phyloP scores from a whole-genome alignment of 305 asterid genomes.

The Caryopteris hybrid region DNA sequence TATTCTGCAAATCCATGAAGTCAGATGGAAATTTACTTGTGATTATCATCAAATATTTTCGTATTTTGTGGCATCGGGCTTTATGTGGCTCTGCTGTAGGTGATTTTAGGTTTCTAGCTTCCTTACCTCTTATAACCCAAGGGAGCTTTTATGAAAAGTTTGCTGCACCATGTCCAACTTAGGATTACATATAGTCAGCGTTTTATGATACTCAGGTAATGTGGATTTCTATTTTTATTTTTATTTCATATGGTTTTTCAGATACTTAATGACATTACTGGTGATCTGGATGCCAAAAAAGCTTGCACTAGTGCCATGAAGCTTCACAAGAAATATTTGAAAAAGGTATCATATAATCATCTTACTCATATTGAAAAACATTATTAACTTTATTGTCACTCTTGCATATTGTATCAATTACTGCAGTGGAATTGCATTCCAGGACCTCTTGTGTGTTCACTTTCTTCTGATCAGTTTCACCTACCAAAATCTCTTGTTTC shows the following conservation, averaged over 20 bases:
- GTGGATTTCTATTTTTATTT: background rate
- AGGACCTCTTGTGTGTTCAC: conserved; percentile 13
- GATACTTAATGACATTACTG: conserved; percentile 90
- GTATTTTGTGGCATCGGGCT: too few relatives aligned
- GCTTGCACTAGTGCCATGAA: conserved; percentile 88
- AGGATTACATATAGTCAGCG: too few relatives aligned
- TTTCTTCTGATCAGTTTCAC: background rate
- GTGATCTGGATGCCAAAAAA: conserved; percentile 79
- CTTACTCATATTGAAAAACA: background rate
- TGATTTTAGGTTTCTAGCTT: too few relatives aligned
- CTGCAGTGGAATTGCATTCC: background rate
- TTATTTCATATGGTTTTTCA: conserved; percentile 18
- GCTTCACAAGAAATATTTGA: conserved; percentile 91
- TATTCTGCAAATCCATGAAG: background rate
- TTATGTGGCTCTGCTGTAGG: too few relatives aligned
- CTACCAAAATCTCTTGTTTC: background rate
- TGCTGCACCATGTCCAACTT: background rate
- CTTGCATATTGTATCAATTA: conserved; percentile 5
- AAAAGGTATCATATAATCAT: conserved; percentile 46
- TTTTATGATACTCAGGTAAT: background rate
- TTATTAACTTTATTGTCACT: background rate
- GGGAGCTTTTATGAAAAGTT: background rate
- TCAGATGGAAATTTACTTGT: too few relatives aligned
- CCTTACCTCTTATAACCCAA: too few relatives aligned
- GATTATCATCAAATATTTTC: too few relatives aligned